Percentiles rank a stretch among this genome's conserved stretches.
phyloP scores from a whole-genome alignment of 495 filamentous ascomycete genomes.

The Chaetomium cochliodes region DNA sequence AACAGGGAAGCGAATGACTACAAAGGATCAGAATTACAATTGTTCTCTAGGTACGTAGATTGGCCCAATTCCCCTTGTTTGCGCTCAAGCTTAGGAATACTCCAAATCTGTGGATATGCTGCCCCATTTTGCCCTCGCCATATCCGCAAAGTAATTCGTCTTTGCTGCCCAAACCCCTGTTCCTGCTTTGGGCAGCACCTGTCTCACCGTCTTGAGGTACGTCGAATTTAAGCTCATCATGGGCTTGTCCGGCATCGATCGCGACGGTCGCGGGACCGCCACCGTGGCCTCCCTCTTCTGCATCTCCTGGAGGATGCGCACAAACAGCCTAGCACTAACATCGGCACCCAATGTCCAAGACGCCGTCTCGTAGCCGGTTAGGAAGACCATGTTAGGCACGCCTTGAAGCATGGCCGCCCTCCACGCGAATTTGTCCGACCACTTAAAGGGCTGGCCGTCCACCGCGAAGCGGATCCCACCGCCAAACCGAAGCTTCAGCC shows the following conservation, averaged over 20 bases:
- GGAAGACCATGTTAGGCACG: constrained; percentile 16
- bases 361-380: constrained; percentile 16
- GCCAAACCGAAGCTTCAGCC: constrained; percentile 14
- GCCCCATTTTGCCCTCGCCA: constrained; percentile 17
- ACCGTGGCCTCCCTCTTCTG: neutral
- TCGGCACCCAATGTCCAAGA: constrained; percentile 17
- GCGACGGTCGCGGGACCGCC: constrained; percentile 7
- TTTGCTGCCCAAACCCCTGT: constrained; percentile 17
- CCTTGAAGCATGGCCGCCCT: constrained; percentile 12
- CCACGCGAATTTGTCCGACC: constrained; percentile 12
- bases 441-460: constrained; percentile 3
- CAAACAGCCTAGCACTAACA: constrained; percentile 10
- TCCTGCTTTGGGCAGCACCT: constrained; percentile 15
- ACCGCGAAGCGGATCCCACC: constrained; percentile 6
- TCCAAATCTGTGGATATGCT: constrained; percentile 11
- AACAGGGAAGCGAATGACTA: too few species aligned
- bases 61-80: neutral
- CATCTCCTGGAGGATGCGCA: constrained; percentile 11
- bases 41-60: too few species aligned
- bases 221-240: constrained; percentile 18
- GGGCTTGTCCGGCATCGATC: constrained; percentile 11
- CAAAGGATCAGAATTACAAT: neutral
- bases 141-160: constrained; percentile 19
- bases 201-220: constrained; percentile 12
- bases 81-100: constrained; percentile 1